Conservation (phyloP, 2,329 filamentous ascomycete species). For the Botrytis tulipae region DNA sequence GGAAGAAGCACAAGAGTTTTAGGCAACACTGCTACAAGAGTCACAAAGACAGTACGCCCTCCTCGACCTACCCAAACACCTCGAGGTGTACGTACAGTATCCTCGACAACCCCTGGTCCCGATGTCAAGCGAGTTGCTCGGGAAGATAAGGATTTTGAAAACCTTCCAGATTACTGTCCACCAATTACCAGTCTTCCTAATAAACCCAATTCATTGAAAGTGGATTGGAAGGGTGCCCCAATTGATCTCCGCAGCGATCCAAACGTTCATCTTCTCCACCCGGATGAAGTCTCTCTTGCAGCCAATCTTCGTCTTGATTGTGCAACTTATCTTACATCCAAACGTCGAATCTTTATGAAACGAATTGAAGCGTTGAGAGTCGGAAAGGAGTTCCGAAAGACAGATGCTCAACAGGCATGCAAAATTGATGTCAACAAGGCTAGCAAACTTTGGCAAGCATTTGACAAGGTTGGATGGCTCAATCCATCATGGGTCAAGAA, state of each 20-base stretch:
- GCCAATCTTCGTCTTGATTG: slow-evolving; percentile 79
- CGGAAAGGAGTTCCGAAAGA: slow-evolving; percentile 88
- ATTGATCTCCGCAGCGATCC: slow-evolving; percentile 75
- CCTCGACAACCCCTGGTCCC: slow-evolving; percentile 36
- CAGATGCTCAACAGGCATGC: slow-evolving; percentile 92
- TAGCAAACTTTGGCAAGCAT: slow-evolving; percentile 87
- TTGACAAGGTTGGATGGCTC: slow-evolving; percentile 84
- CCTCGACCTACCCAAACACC: slow-evolving; percentile 23
- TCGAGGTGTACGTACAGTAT: slow-evolving; percentile 15
- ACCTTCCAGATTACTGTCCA: slow-evolving; percentile 71
- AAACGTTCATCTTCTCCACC: slow-evolving; percentile 67
- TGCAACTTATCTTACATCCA: slow-evolving; percentile 87
- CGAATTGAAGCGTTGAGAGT: slow-evolving; percentile 65
- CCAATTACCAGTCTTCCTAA: slow-evolving; percentile 62
- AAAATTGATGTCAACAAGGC: slow-evolving; percentile 99
- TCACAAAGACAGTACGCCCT: slow-evolving; percentile 19
- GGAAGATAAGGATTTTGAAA: slow-evolving; percentile 78
- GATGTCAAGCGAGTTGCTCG: slow-evolving; percentile 57
- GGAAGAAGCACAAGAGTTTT: slow-evolving; percentile 3
- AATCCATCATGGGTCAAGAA: slow-evolving; percentile 32
- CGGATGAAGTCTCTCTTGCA: slow-evolving; percentile 74
- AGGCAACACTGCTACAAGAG: slow-evolving; percentile 15
- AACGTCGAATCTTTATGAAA: slow-evolving; percentile 83
- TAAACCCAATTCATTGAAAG: slow-evolving; percentile 70
- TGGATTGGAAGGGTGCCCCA: slow-evolving; percentile 81